Evolutionary conservation across 2,329 filamentous ascomycete genomes (phyloP), one percentile per base, ranked within the genome.

Genomic region (Colletotrichum euphorbiae): DNA sequence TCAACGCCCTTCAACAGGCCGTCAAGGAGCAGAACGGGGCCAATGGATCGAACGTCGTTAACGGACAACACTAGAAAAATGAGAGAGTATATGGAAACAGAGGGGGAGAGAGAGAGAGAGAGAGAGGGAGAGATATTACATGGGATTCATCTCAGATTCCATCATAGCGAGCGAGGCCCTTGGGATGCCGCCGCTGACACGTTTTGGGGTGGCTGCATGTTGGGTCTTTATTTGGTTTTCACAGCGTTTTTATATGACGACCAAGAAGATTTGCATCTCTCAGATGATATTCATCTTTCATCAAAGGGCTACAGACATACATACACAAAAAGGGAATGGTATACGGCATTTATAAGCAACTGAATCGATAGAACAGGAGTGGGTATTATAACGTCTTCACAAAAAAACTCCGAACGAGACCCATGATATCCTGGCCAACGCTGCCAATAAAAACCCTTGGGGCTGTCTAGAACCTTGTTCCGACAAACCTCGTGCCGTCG

Each of bases 1-100:
- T 94, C 72, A 91, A 92, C 79, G 96, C 96, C 4, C 81, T 98
- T 46, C 91, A 96, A 79, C 89, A 87, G 80, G 93, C 93, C 1
- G 88, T 93, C 6, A 43, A 50, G n/a, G 55, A 65, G 55, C 61
- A 69, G 48, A 48, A 69, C 33, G 59, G 73, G 33, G 56, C 71
- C 62, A 78, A 78, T 63, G 54, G 58, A 38, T 28, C 45, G n/a
- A 65, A 66, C 46, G 77, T 74, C 55, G 65, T 74, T 56, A 77
- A 77, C 55, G 74, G 75, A 50, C 28, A 28, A 7, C 57, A 72
- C 54, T 74, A 69, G 28, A 64, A 24, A 24, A 24, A 5, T 21
- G 21, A 21, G 21, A 15, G 21, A 19, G 7, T 3, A 38, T 3
- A n/a, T n/a, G 19, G 11, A 9, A 15, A 4, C 5, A 28, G 5